Evolutionary conservation across 805 yeast genomes (phyloP).

Genomic region (Barnettozyma sucrosica): DNA sequence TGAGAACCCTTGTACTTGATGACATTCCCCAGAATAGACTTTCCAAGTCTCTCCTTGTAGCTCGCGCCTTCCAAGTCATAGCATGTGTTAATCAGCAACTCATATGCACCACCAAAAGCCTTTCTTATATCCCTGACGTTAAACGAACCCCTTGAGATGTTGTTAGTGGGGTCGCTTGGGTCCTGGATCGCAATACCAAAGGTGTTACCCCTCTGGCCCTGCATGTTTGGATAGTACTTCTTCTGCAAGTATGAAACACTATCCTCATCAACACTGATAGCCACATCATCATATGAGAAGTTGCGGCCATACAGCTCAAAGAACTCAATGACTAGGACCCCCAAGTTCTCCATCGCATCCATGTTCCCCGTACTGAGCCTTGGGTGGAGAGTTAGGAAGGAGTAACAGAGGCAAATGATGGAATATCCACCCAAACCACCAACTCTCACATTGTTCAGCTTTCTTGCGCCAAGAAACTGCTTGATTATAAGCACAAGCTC

Average conservation of each 20-base stretch:
- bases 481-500: conserved; percentile 79
- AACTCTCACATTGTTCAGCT: conserved; percentile 76
- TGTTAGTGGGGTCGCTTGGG: conserved; percentile 79
- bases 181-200: conserved; percentile 78
- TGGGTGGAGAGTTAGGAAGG: conserved; percentile 78
- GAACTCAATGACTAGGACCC: conserved; percentile 82
- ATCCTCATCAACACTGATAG: conserved; percentile 55
- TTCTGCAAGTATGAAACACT: conserved; percentile 57
- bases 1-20: conserved; percentile 68
- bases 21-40: conserved; percentile 73
- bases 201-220: conserved; percentile 40
- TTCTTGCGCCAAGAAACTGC: conserved; percentile 75
- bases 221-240: conserved; percentile 43
- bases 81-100: conserved; percentile 66
- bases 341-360: conserved; percentile 67
- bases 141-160: conserved; percentile 80
- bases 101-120: conserved; percentile 86
- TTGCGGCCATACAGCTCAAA: conserved; percentile 88
- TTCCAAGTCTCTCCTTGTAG: conserved; percentile 60
- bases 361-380: conserved; percentile 62
- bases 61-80: conserved; percentile 63
- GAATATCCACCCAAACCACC: conserved; percentile 97
- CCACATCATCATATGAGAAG: conserved; percentile 78
- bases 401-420: conserved; percentile 78
- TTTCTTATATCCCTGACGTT: conserved; percentile 74